Evolutionary conservation across 2,329 filamentous ascomycete species (phyloP).

Genomic region (Herpotrichia juniperi): DNA sequence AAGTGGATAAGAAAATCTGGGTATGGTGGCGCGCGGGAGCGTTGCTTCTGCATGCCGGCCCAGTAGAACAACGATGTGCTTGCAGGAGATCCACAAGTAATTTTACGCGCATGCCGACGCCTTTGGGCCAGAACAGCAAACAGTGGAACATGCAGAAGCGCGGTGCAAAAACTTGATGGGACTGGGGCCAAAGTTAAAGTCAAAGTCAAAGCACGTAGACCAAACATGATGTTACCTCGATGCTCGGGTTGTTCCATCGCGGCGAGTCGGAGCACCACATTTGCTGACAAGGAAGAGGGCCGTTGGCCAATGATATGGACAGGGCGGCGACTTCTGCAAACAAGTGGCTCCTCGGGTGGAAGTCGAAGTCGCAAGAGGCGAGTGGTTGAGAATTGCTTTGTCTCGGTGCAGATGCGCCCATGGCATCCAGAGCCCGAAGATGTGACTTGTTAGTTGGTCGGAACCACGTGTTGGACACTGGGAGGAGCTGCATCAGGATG

Average conservation of each 20-base stretch:
- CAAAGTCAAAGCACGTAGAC: too few relatives aligned
- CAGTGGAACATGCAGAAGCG: slow-evolving; percentile 7
- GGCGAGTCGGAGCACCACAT: background rate
- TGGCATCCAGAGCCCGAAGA: background rate
- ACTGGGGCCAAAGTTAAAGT: slow-evolving; percentile 3
- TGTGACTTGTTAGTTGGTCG: background rate
- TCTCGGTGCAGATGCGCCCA: background rate
- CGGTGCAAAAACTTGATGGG: background rate
- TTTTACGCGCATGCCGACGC: slow-evolving; percentile 34
- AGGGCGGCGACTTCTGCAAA: background rate
- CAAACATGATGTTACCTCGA: background rate
- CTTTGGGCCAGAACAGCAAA: slow-evolving; percentile 16
- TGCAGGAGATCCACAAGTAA: slow-evolving; percentile 39
- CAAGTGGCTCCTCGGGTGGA: slow-evolving; percentile 4
- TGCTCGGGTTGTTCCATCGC: background rate
- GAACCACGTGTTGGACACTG: background rate
- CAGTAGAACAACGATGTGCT: slow-evolving; percentile 23
- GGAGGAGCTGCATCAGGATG: too few relatives aligned
- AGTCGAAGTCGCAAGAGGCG: background rate
- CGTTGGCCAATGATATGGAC: background rate
- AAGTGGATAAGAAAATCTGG: slow-evolving; percentile 40
- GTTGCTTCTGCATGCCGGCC: slow-evolving; percentile 12
- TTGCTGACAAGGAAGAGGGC: background rate
- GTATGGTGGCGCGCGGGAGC: slow-evolving; percentile 28
- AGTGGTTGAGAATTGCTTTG: background rate